Conservation (phyloP, 192 early-diverging fungal species). For the Lobosporangium transversale region DNA sequence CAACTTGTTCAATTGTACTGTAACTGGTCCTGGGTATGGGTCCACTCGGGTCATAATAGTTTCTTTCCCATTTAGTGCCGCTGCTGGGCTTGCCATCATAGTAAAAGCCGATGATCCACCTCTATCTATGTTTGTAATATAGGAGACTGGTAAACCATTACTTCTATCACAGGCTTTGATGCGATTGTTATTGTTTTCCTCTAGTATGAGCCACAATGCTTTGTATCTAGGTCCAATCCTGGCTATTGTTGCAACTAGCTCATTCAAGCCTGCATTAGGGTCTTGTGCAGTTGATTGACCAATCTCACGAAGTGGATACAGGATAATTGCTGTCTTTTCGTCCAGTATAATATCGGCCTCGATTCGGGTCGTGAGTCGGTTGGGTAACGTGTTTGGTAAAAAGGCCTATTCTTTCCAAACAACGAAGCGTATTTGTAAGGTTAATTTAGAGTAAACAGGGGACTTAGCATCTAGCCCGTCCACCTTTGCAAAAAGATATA, state of each 20-base stretch:
- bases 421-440: too few relatives aligned
- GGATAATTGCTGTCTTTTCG: conserved; percentile 13
- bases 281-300: conserved; percentile 13
- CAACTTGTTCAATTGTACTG: conserved; percentile 11
- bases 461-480: too few relatives aligned
- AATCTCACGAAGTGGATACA: conserved; percentile 28
- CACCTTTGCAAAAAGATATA: too few relatives aligned
- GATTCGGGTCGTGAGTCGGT: not conserved
- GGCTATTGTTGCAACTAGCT: conserved; percentile 2
- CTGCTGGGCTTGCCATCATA: too few relatives aligned
- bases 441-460: too few relatives aligned
- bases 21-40: conserved; percentile 28
- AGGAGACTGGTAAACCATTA: too few relatives aligned
- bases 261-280: conserved; percentile 23
- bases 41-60: not conserved
- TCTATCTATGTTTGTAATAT: not conserved
- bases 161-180: too few relatives aligned
- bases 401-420: not conserved
- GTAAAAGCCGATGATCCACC: not conserved
- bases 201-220: conserved; percentile 23
- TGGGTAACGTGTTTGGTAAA: not conserved
- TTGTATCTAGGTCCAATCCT: conserved; percentile 35
- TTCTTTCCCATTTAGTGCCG: not conserved
- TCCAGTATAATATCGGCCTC: conserved; percentile 36
- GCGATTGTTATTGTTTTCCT: conserved; percentile 11